These are phyloP conservation scores for Grosmannia clavigera DNA, from an alignment of 2,329 filamentous ascomycete species.

Conservation along the genomic window DNA sequence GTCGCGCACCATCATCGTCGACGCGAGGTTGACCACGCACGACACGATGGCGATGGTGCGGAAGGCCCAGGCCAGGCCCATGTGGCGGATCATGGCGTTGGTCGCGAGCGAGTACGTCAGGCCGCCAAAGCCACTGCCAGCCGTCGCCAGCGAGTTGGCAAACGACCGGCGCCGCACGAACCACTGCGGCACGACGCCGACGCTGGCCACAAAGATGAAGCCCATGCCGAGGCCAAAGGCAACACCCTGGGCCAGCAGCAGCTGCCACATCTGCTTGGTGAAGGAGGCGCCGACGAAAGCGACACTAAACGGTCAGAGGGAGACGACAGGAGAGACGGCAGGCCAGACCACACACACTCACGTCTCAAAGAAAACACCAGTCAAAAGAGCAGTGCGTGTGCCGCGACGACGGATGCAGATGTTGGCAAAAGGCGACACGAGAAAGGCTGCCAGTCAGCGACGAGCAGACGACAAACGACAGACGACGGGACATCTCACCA, in stretches of 20 bases:
- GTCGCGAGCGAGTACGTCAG: conserved; percentile 55
- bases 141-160: conserved; percentile 54
- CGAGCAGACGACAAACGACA: no score
- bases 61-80: conserved; percentile 56
- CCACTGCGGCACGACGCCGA: conserved; percentile 61
- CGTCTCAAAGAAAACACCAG: conserved; percentile 53
- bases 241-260: conserved; percentile 63
- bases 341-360: conserved; percentile 14
- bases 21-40: conserved; percentile 50
- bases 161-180: conserved; percentile 56
- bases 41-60: conserved; percentile 51
- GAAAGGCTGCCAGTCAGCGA: background rate
- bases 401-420: conserved; percentile 46
- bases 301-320: conserved; percentile 17
- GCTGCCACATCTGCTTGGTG: conserved; percentile 56
- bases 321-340: background rate
- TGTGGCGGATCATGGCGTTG: conserved; percentile 52
- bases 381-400: conserved; percentile 49
- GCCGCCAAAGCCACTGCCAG: conserved; percentile 66
- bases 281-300: conserved; percentile 62
- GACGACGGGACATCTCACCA: conserved; percentile 17
- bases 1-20: conserved; percentile 52
- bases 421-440: conserved; percentile 55
- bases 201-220: conserved; percentile 58
- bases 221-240: conserved; percentile 71